These are phyloP conservation scores for Euphorbia tirucalli DNA, from an alignment of 345 rosid species.

Conservation along the genomic window DNA sequence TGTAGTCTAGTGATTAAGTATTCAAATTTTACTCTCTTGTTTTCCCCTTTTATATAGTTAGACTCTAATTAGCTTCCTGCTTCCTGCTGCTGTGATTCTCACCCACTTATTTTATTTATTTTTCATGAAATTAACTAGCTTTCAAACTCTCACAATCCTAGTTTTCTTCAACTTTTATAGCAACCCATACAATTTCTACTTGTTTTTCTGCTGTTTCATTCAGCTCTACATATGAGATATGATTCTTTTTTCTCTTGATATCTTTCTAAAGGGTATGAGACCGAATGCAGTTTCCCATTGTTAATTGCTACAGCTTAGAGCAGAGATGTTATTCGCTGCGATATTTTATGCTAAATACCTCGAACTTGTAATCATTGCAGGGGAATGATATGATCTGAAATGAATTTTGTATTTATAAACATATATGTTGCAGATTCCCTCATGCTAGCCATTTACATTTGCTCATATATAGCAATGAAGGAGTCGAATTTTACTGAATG, in stretches of 20 bases:
- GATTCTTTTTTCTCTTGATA: background rate
- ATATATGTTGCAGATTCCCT: background rate
- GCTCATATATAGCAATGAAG: background rate
- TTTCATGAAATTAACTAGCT: background rate
- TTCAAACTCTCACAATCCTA: background rate
- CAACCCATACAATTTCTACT: background rate
- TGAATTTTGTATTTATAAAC: background rate
- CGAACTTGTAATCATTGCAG: background rate
- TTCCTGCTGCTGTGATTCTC: background rate
- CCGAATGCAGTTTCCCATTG: background rate
- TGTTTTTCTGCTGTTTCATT: background rate
- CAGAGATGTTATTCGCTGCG: background rate
- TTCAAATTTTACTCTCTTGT: constrained; percentile 14
- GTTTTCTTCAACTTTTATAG: background rate
- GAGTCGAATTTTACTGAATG: background rate
- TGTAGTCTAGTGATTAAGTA: constrained; percentile 23
- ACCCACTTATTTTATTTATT: background rate
- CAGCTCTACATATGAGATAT: background rate
- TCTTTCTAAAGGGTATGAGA: too few relatives aligned
- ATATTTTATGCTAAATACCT: background rate
- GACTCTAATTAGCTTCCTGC: constrained; percentile 2
- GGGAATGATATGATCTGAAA: background rate
- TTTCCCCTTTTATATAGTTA: background rate
- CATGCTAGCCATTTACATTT: background rate
- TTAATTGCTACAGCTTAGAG: background rate